Evolutionary conservation across 495 filamentous ascomycete species (phyloP).

Genomic region (Neurospora tetraspora): DNA sequence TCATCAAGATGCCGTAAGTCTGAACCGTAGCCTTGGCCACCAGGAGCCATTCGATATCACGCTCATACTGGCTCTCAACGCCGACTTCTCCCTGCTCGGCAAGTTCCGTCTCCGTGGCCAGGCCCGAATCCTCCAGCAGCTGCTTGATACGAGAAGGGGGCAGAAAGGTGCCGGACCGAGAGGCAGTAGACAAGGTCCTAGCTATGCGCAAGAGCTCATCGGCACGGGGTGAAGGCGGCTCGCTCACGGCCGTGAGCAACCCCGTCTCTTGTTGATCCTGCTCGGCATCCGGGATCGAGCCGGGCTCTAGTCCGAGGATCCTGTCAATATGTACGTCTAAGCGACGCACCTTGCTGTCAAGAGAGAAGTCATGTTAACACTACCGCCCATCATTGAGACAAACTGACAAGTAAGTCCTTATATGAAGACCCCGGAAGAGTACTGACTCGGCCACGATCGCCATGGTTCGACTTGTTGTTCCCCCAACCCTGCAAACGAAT

Average conservation of each 20-base stretch:
- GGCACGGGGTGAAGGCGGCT: slow-evolving; percentile 30
- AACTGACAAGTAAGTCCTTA: not conserved
- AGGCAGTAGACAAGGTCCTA: slow-evolving; percentile 56
- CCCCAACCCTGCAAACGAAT: not conserved
- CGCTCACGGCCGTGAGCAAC: slow-evolving; percentile 6
- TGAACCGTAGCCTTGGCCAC: slow-evolving; percentile 80
- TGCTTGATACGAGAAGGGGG: slow-evolving; percentile 40
- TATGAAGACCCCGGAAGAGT: slow-evolving; percentile 3
- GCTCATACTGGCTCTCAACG: slow-evolving; percentile 41
- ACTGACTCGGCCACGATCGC: slow-evolving; percentile 59
- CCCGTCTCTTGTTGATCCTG: not conserved
- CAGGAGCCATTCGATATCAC: slow-evolving; percentile 79
- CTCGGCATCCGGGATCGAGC: slow-evolving; percentile 15
- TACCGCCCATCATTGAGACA: not conserved
- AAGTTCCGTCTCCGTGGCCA: slow-evolving; percentile 11
- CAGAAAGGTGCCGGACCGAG: slow-evolving; percentile 45
- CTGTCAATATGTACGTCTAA: slow-evolving; percentile 75
- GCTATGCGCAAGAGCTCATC: slow-evolving; percentile 51
- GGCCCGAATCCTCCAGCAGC: slow-evolving; percentile 49
- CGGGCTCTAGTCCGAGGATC: slow-evolving; percentile 33
- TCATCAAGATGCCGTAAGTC: slow-evolving; percentile 66
- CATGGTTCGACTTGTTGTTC: slow-evolving; percentile 34
- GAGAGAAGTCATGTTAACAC: not conserved
- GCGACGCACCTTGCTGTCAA: slow-evolving; percentile 60
- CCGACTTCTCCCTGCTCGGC: slow-evolving; percentile 13